Conservation (phyloP, 2,329 filamentous ascomycete species). For the Cytospora piceae region DNA sequence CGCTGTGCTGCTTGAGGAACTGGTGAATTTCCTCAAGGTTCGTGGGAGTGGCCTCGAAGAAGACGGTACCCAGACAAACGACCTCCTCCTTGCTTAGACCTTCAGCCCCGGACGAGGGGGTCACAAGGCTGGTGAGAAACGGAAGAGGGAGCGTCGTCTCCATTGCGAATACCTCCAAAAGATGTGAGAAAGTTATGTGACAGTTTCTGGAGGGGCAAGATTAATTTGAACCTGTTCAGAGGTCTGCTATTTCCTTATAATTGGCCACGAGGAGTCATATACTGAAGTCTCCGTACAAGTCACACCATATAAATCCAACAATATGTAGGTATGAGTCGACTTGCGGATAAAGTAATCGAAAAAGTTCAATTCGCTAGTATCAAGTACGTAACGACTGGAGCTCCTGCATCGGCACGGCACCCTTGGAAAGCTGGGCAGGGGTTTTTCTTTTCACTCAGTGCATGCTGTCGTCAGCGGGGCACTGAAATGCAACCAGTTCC, state of each 20-base stretch:
- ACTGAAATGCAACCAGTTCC: conserved; percentile 1
- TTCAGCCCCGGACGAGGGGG: conserved; percentile 50
- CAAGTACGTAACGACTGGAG: conserved; percentile 27
- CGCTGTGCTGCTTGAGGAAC: conserved; percentile 54
- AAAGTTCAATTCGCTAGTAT: conserved; percentile 31
- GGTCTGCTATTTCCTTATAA: background rate
- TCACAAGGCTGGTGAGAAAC: conserved; percentile 62
- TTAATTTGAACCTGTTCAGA: background rate
- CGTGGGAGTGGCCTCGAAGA: conserved; percentile 54
- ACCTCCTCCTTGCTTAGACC: conserved; percentile 62
- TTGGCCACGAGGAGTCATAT: conserved; percentile 2
- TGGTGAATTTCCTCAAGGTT: conserved; percentile 48
- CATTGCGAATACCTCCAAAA: conserved; percentile 47
- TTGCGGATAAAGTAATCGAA: conserved; percentile 23
- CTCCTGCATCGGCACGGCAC: conserved; percentile 37
- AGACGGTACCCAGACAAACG: conserved; percentile 61
- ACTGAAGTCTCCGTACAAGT: conserved; percentile 10
- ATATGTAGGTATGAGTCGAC: conserved; percentile 25
- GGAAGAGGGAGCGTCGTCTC: conserved; percentile 67
- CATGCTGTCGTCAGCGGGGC: conserved; percentile 13
- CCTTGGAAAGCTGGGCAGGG: no score
- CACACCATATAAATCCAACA: conserved; percentile 20
- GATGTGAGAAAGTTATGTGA: background rate
- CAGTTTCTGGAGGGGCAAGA: background rate
- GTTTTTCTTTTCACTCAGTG: background rate